These are phyloP conservation scores for Ceratocystis papillata DNA, from an alignment of 2,329 filamentous ascomycete species.

Conservation along the genomic window DNA sequence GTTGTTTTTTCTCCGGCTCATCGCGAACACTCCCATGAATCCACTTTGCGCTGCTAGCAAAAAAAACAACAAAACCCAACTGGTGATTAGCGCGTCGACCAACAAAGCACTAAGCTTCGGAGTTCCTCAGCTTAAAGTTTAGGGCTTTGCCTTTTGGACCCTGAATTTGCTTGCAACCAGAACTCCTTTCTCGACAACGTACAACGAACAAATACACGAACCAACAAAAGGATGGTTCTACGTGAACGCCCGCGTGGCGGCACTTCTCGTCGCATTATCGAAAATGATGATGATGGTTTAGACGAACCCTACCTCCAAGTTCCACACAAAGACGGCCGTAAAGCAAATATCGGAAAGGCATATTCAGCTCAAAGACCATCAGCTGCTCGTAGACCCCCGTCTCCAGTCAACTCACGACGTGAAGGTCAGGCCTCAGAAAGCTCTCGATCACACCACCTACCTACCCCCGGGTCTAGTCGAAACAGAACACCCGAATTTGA, in stretches of 20 bases:
- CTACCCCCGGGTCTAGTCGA: slow-evolving; percentile 21
- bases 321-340: slow-evolving; percentile 13
- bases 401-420: slow-evolving; percentile 20
- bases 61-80: neutral
- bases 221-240: neutral
- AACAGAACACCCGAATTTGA: slow-evolving; percentile 22
- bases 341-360: neutral
- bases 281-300: slow-evolving; percentile 16
- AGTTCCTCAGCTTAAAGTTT: slow-evolving; percentile 1
- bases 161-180: neutral
- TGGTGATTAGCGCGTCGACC: neutral
- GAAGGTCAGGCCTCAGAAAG: slow-evolving; percentile 18
- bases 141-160: neutral
- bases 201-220: neutral
- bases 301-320: slow-evolving; percentile 9
- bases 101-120: neutral
- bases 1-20: neutral
- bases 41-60: neutral
- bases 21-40: neutral
- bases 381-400: slow-evolving; percentile 13
- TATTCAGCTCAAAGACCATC: slow-evolving; percentile 4
- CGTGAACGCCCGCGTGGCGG: slow-evolving; percentile 10
- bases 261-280: slow-evolving; percentile 12
- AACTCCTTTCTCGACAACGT: slow-evolving; percentile 4
- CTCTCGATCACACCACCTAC: slow-evolving; percentile 20